Conservation (phyloP, 2,329 filamentous ascomycete species). For the Talaromyces amestolkiae region DNA sequence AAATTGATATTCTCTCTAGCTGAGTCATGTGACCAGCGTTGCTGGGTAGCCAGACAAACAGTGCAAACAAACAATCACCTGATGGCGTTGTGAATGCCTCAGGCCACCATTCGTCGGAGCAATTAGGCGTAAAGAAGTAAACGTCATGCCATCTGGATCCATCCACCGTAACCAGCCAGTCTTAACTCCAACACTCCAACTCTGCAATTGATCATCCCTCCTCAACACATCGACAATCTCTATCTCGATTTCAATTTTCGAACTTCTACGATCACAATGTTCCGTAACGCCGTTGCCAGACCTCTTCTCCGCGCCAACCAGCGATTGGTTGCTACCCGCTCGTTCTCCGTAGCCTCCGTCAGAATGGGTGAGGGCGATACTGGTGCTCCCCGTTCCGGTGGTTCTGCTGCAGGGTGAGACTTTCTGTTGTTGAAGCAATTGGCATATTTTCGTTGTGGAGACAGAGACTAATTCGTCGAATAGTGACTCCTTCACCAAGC, state of each 20-base stretch:
- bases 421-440: not conserved
- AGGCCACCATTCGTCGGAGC: not conserved
- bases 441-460: too few relatives aligned
- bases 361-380: conserved; percentile 69
- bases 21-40: not conserved
- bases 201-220: conserved; percentile 1
- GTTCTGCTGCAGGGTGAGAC: conserved; percentile 34
- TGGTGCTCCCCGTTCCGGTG: conserved; percentile 48
- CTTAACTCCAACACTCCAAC: not conserved
- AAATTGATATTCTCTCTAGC: not conserved
- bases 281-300: conserved; percentile 18
- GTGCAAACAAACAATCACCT: conserved; percentile 14
- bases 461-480: conserved; percentile 18
- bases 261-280: conserved; percentile 16
- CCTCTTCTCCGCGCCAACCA: conserved; percentile 39
- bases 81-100: not conserved
- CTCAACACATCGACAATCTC: not conserved
- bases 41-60: not conserved
- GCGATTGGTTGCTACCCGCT: conserved; percentile 46
- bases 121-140: not conserved
- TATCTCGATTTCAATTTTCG: not conserved
- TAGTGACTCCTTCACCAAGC: conserved; percentile 89
- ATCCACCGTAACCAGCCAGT: not conserved
- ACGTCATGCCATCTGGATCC: conserved; percentile 7
- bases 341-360: conserved; percentile 63